Evolutionary conservation across 2,329 filamentous ascomycete genomes (phyloP), one percentile per base, ranked within the genome.

Genomic region (Colletotrichum echinochloae): DNA sequence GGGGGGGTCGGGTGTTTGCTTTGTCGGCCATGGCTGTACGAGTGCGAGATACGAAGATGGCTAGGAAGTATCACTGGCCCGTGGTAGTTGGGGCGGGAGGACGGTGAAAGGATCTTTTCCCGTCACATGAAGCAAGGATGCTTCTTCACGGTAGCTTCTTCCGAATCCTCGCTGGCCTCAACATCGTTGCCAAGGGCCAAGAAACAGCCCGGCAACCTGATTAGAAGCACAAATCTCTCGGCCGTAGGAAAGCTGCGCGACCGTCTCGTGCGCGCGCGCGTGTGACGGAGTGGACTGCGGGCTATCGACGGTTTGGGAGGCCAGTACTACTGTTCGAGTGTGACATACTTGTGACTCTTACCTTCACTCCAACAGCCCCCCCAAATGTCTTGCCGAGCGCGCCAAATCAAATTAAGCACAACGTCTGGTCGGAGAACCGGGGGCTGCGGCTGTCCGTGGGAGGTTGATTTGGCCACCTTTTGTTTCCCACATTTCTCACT

Each of bases 1-100:
- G 44, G 41, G 16, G 33, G 26, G n/a, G 11, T n/a, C 14, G 37
- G 26, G n/a, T 23, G 49, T 35, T 63, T 55, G 49, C 20, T 46
- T 55, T n/a, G 9, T 28, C 51, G 35, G 37, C 41, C 48, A 52
- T 33, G 35, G 11, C 18, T 35, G 37, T 57, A 49, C 33, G 48
- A 66, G 14, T 23, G 65, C 52, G 33, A 66, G 33, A 44, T 51
- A 35, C 20, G 41, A 61, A 35, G 12, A 11, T 44, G 33, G 33
- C 9, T n/a, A n/a, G 55, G 33, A 46, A 18, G 48, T 30, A 35
- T 28, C 60, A 39, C 12, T 54, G 48, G 35, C 26, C 14, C 3
- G 14, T 35, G 33, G 48, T 44, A 20, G 48, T 54, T 33, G 26
- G 56, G 39, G 37, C 20, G 26, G 35, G 39, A 39, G 28, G 55